Conservation (phyloP, 192 early-diverging fungal species). For the Physocladia obscura region DNA sequence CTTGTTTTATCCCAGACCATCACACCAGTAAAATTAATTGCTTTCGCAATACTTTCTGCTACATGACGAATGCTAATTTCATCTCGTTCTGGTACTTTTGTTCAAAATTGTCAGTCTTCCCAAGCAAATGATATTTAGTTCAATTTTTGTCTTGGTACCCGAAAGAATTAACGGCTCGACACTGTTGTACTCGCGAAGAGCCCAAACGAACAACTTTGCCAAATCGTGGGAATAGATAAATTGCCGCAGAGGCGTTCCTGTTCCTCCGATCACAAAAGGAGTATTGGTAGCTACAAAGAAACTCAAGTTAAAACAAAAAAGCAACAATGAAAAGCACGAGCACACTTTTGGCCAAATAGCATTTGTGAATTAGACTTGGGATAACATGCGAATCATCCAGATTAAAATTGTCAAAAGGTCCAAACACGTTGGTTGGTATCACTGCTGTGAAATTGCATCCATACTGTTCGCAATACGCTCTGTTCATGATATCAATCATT, state of each 20-base stretch:
- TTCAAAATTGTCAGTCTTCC: too few species aligned
- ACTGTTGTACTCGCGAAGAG: constrained; percentile 75
- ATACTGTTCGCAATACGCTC: constrained; percentile 76
- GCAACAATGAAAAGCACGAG: constrained; percentile 11
- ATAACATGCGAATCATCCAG: constrained; percentile 79
- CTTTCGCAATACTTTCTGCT: constrained; percentile 71
- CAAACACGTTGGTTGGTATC: constrained; percentile 82
- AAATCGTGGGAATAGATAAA: constrained; percentile 82
- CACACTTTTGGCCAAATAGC: constrained; percentile 75
- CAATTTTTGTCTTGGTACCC: constrained; percentile 45
- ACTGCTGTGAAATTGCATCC: constrained; percentile 77
- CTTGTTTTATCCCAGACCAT: constrained; percentile 68
- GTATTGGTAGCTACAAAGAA: constrained; percentile 60
- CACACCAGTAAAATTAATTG: constrained; percentile 65
- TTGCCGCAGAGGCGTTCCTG: constrained; percentile 75
- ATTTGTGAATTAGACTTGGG: constrained; percentile 79
- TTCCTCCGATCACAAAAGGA: constrained; percentile 73
- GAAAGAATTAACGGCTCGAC: constrained; percentile 80
- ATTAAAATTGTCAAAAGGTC: constrained; percentile 77
- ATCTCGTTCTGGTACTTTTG: constrained; percentile 69
- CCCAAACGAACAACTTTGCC: constrained; percentile 78
- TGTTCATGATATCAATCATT: constrained; percentile 83
- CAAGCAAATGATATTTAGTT: too few species aligned
- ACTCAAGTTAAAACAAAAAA: constrained; percentile 1
- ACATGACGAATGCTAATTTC: constrained; percentile 78